phyloP scores from a whole-genome alignment of 2,329 filamentous ascomycete genomes.

The Aureobasidium sp. region DNA sequence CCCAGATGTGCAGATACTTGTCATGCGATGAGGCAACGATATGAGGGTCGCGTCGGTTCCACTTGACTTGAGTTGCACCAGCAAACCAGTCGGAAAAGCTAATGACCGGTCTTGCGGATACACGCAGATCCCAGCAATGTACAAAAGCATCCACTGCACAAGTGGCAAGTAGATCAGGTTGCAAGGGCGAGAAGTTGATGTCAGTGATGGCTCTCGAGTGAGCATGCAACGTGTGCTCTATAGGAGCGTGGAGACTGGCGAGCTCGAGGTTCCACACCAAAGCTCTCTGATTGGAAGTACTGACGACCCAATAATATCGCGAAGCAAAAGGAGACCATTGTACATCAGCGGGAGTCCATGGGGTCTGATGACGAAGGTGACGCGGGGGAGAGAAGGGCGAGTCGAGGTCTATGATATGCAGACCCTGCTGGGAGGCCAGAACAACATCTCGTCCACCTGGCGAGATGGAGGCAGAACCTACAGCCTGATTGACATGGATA shows the following conservation, averaged over 20 bases:
- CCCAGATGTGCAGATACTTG: constrained; percentile 82
- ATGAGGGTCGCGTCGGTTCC: constrained; percentile 79
- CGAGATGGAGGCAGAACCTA: constrained; percentile 88
- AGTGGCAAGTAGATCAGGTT: constrained; percentile 81
- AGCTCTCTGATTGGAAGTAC: constrained; percentile 89
- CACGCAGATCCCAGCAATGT: constrained; percentile 82
- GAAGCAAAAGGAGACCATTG: constrained; percentile 93
- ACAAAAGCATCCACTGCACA: constrained; percentile 91
- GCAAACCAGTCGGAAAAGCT: constrained; percentile 91
- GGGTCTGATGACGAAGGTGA: constrained; percentile 74
- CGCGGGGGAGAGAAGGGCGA: constrained; percentile 81
- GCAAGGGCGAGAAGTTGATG: constrained; percentile 91
- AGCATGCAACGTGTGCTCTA: constrained; percentile 81
- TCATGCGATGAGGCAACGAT: constrained; percentile 89
- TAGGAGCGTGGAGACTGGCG: constrained; percentile 62
- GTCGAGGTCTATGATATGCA: constrained; percentile 88
- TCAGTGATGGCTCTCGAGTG: constrained; percentile 88
- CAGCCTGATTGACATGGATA: constrained; percentile 70
- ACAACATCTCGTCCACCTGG: constrained; percentile 86
- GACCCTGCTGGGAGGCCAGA: constrained; percentile 79
- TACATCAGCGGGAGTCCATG: constrained; percentile 93
- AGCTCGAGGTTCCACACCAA: constrained; percentile 88
- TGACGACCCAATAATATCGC: constrained; percentile 87
- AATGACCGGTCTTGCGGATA: constrained; percentile 63
- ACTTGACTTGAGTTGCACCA: constrained; percentile 91